Evolutionary conservation across 345 rosid genomes (phyloP).

Genomic region (Excoecaria cochinchinensis): DNA sequence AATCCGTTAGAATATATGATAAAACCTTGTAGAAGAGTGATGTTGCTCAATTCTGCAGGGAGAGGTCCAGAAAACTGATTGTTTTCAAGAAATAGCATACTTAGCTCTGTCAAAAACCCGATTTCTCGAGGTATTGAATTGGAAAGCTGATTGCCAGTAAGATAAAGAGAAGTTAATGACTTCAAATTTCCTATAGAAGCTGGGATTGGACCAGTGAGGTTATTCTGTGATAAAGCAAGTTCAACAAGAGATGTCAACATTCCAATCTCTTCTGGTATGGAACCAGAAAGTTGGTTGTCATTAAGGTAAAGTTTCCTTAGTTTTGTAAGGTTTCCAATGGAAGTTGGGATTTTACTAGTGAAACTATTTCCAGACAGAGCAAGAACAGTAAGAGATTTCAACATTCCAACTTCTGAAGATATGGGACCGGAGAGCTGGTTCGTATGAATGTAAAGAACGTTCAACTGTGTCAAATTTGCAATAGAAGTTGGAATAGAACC

Average conservation of each 20-base stretch:
- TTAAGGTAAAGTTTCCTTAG: neutral
- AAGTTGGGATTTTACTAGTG: constrained; percentile 28
- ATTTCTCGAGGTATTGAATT: constrained; percentile 4
- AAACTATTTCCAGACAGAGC: constrained; percentile 23
- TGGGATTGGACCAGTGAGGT: constrained; percentile 4
- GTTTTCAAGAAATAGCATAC: neutral
- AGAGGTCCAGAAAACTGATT: constrained; percentile 9
- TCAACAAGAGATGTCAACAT: constrained; percentile 13
- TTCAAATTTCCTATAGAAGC: constrained; percentile 9
- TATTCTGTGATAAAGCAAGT: constrained; percentile 14
- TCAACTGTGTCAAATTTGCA: neutral
- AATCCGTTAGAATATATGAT: constrained; percentile 21
- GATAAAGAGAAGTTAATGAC: neutral
- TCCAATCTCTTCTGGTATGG: constrained; percentile 7
- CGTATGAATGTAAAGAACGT: neutral
- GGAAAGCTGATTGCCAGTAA: neutral
- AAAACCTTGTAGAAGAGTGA: constrained; percentile 17
- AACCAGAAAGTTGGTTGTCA: constrained; percentile 8
- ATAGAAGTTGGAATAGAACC: constrained; percentile 4
- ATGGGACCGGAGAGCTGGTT: constrained; percentile 14
- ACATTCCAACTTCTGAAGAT: constrained; percentile 27
- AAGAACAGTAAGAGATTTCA: constrained; percentile 18
- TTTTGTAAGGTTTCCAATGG: constrained; percentile 23
- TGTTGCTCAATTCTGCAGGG: constrained; percentile 17
- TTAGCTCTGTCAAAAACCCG: neutral